Conservation (phyloP, 805 yeast species). For the Ogataea dorogensis region DNA sequence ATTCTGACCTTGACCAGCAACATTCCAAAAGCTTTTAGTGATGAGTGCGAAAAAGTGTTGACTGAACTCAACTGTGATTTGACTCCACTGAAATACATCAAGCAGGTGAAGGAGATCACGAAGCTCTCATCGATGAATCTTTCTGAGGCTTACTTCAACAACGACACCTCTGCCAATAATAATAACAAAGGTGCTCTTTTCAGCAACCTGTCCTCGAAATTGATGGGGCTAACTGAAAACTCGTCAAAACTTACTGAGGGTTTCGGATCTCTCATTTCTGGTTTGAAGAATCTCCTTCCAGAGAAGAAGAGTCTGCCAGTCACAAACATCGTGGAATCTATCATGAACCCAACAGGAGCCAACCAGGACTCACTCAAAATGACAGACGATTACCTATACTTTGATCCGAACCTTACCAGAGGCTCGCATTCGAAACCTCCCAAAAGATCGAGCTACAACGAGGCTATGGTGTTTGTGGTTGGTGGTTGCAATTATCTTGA, state of each 20-base stretch:
- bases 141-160: conserved; percentile 31
- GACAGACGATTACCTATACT: conserved; percentile 86
- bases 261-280: conserved; percentile 82
- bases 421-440: conserved; percentile 92
- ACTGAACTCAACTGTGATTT: conserved; percentile 56
- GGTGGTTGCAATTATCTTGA: conserved; percentile 97
- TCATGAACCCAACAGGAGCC: conserved; percentile 77
- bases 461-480: conserved; percentile 84
- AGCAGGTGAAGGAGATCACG: conserved; percentile 75
- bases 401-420: conserved; percentile 82
- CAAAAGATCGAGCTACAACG: conserved; percentile 74
- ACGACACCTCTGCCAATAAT: conserved; percentile 32
- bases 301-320: conserved; percentile 86
- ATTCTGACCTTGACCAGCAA: conserved; percentile 66
- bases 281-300: conserved; percentile 83
- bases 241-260: conserved; percentile 71
- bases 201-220: conserved; percentile 68
- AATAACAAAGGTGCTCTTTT: conserved; percentile 50
- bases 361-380: conserved; percentile 60
- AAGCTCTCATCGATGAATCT: conserved; percentile 45
- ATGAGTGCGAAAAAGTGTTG: conserved; percentile 65
- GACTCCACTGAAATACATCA: conserved; percentile 66
- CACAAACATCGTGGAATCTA: conserved; percentile 86
- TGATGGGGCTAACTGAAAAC: conserved; percentile 80
- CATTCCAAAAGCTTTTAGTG: conserved; percentile 44